phyloP scores from a whole-genome alignment of 257 asterid genomes.

The Nicotiana otophora region DNA sequence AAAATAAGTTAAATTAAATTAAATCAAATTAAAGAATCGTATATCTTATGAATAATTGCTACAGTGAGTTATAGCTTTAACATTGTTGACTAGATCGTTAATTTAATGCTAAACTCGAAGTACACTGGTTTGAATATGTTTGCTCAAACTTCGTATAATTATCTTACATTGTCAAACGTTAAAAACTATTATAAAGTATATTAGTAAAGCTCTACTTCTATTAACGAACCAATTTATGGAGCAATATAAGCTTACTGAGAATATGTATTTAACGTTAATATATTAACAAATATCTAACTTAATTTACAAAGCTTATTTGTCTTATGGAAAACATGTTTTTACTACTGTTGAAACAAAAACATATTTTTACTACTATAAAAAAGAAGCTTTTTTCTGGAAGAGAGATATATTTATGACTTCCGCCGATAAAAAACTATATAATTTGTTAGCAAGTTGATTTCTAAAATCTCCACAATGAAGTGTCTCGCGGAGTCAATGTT shows the following conservation, averaged over 20 bases:
- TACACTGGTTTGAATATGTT: neutral
- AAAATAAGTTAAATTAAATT: neutral
- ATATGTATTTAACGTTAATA: neutral
- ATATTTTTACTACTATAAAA: too few species aligned
- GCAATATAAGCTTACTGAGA: neutral
- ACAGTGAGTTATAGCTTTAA: neutral
- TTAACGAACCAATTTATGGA: neutral
- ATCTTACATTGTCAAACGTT: neutral
- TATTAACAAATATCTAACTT: neutral
- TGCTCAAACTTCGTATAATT: neutral
- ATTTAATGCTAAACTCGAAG: neutral
- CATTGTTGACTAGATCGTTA: neutral
- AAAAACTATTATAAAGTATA: neutral
- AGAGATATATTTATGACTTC: too few species aligned
- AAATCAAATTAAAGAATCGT: neutral
- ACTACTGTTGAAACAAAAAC: too few species aligned
- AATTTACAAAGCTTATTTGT: neutral
- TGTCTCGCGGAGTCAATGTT: too few species aligned
- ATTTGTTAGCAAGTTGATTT: too few species aligned
- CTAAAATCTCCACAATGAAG: too few species aligned
- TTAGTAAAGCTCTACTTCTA: neutral
- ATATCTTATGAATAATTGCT: neutral
- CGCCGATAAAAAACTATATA: too few species aligned
- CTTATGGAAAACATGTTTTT: neutral
- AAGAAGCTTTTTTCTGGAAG: too few species aligned